Conservation (phyloP, 179 eudicot genomes). For the Actinidia chinensis region DNA sequence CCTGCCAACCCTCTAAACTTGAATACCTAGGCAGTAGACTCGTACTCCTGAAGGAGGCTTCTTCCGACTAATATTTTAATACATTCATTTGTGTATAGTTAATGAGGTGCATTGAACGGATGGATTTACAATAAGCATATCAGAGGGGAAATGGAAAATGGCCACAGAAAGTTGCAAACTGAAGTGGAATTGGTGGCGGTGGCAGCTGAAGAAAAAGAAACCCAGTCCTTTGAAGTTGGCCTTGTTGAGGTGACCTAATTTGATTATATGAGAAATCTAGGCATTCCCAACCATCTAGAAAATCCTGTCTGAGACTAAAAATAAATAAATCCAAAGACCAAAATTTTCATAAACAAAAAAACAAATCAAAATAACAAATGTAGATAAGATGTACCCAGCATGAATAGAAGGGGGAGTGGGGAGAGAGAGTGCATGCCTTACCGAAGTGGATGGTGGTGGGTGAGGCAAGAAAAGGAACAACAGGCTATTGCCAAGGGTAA, state of each 20-base stretch:
- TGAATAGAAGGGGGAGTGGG: too few species aligned
- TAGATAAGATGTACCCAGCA: too few species aligned
- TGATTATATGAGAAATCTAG: too few species aligned
- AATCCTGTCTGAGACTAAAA: too few species aligned
- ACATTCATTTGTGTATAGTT: conserved; percentile 2
- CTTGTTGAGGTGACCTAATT: conserved; percentile 61
- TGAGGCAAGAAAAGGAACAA: too few species aligned
- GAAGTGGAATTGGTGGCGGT: conserved; percentile 88
- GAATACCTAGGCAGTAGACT: neutral
- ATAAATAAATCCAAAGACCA: too few species aligned
- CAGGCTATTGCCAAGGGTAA: too few species aligned
- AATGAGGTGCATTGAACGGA: conserved; percentile 61
- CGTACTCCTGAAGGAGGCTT: neutral
- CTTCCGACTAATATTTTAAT: conserved; percentile 1
- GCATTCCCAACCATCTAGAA: too few species aligned
- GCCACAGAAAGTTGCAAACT: conserved; percentile 75
- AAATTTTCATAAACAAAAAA: too few species aligned
- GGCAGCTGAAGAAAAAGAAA: conserved; percentile 92
- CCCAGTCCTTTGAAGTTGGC: conserved; percentile 90
- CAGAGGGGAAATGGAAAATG: conserved; percentile 63
- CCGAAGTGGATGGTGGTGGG: too few species aligned
- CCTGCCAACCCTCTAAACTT: neutral
- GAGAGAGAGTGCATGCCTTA: too few species aligned
- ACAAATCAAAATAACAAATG: too few species aligned
- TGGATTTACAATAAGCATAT: conserved; percentile 61